Percentiles rank a stretch among this genome's conserved stretches.
Conservation (phyloP, 306 rosid genomes). For the Trifolium repens region DNA sequence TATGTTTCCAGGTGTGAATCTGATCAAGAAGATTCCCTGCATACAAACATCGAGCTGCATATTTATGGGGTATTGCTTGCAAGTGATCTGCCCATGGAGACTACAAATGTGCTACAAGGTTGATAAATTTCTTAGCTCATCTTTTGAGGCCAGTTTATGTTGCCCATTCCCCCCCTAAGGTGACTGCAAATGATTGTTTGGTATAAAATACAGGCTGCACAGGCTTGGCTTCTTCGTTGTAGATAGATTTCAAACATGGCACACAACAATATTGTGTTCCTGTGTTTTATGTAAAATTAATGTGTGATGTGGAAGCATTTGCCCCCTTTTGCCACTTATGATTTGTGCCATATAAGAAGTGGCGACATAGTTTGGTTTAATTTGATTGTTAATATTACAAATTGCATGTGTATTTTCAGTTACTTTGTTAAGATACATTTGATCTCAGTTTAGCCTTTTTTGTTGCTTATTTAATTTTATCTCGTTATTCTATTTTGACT, state of each 20-base stretch:
- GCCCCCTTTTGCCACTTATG: constrained; percentile 49
- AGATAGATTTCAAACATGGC: constrained; percentile 71
- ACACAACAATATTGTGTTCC: constrained; percentile 59
- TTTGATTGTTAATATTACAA: constrained; percentile 48
- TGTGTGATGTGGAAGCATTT: constrained; percentile 52
- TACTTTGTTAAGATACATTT: constrained; percentile 34
- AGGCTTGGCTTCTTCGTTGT: constrained; percentile 74
- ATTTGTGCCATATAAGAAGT: constrained; percentile 51
- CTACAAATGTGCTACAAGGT: constrained; percentile 49
- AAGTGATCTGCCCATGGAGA: constrained; percentile 41
- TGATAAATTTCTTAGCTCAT: constrained; percentile 57
- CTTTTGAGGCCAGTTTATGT: constrained; percentile 55
- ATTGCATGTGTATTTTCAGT: constrained; percentile 47
- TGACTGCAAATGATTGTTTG: constrained; percentile 64
- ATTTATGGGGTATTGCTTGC: constrained; percentile 48
- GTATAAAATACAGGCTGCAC: constrained; percentile 59
- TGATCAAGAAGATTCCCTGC: constrained; percentile 36
- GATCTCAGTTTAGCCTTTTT: constrained; percentile 40
- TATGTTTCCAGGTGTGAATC: constrained; percentile 57
- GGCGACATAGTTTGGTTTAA: constrained; percentile 48
- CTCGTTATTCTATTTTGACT: constrained; percentile 6
- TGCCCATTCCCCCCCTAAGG: constrained; percentile 54
- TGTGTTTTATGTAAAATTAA: constrained; percentile 63
- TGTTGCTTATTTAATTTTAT: constrained; percentile 14
- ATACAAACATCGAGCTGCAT: constrained; percentile 56